These are phyloP conservation scores for Suillus hirtellus DNA, from an alignment of 768 basidiomycete genomes.

Conservation along the genomic window DNA sequence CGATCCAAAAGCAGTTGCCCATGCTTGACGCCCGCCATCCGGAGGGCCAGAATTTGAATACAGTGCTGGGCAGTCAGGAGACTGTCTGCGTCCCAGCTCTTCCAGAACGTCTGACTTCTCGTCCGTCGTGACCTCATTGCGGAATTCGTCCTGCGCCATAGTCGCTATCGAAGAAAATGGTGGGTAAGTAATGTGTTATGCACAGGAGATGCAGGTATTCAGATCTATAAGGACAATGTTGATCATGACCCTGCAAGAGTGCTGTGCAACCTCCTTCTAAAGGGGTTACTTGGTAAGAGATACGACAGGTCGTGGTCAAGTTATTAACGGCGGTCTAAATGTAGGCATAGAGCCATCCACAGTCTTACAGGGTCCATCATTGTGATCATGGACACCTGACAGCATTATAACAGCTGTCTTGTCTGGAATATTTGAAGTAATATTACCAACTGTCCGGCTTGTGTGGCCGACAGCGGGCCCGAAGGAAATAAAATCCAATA, in stretches of 20 bases:
- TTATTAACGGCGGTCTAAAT: neutral
- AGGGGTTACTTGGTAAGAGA: neutral
- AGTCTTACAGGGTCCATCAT: neutral
- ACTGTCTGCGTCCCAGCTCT: conserved; percentile 1
- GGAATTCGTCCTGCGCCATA: neutral
- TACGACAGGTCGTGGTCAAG: neutral
- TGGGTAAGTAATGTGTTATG: neutral
- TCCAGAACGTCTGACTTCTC: neutral
- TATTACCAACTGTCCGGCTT: neutral
- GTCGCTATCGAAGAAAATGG: neutral
- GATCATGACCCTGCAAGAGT: neutral
- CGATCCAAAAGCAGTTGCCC: conserved; percentile 16
- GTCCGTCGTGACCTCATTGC: neutral
- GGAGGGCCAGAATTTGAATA: neutral
- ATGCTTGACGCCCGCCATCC: conserved; percentile 15
- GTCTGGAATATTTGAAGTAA: neutral
- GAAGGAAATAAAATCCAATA: neutral
- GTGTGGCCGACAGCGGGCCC: neutral
- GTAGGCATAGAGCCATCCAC: neutral
- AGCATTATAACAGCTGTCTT: neutral
- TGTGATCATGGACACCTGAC: neutral
- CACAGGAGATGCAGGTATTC: neutral
- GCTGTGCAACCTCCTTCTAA: neutral
- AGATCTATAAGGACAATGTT: neutral
- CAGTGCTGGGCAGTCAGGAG: neutral